A percentile compares a stretch with the other conserved stretches of the same genome.
These are phyloP conservation scores for Pisolithus albus DNA, from an alignment of 768 basidiomycete species.

Conservation along the genomic window DNA sequence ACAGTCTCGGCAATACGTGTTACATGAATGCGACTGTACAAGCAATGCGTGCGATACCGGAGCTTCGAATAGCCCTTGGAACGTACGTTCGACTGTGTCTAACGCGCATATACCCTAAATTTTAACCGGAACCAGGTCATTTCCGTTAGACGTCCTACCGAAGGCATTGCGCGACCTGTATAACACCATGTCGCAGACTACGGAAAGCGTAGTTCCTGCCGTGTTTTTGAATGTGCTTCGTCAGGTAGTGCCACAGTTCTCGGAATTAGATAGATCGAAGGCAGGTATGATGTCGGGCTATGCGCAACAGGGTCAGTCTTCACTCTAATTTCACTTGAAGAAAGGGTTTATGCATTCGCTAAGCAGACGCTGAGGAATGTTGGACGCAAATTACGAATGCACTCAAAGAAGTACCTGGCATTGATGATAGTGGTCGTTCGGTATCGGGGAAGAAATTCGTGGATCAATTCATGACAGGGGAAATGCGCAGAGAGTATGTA, in stretches of 20 bases:
- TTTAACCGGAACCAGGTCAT: conserved; percentile 18
- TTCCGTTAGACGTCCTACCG: conserved; percentile 37
- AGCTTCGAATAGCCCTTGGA: conserved; percentile 68
- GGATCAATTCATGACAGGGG: conserved; percentile 74
- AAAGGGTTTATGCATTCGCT: not conserved
- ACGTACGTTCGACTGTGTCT: conserved; percentile 34
- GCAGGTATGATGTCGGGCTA: conserved; percentile 41
- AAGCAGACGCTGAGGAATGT: conserved; percentile 87
- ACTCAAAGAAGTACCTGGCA: conserved; percentile 61
- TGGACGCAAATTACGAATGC: conserved; percentile 69
- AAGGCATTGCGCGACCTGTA: conserved; percentile 66
- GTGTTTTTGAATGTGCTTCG: conserved; percentile 66
- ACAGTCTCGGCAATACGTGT: conserved; percentile 85
- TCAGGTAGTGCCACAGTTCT: conserved; percentile 84
- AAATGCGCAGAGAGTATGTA: conserved; percentile 61
- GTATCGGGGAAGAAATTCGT: conserved; percentile 51
- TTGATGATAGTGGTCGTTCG: conserved; percentile 24
- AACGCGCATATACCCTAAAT: not conserved
- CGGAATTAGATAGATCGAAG: conserved; percentile 52
- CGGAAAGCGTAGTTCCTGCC: conserved; percentile 66
- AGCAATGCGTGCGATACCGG: conserved; percentile 87
- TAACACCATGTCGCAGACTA: conserved; percentile 63
- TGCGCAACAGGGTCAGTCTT: conserved; percentile 66
- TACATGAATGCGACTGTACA: conserved; percentile 98
- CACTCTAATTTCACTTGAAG: not conserved